Evolutionary conservation across 305 asterid species (phyloP).

Genomic region (Lippia alba): DNA sequence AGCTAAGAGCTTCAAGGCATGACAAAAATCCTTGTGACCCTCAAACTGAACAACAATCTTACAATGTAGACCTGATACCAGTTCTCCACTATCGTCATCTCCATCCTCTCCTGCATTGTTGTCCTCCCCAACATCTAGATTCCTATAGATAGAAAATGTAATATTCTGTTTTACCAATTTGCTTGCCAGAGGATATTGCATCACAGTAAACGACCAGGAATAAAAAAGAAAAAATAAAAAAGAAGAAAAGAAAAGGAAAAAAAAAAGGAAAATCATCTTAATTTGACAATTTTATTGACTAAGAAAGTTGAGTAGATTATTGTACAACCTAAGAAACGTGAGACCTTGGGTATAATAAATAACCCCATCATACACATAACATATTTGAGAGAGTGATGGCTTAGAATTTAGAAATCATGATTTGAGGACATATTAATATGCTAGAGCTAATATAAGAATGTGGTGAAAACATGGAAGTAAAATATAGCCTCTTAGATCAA

Average conservation of each 20-base stretch:
- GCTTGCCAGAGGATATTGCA: conserved; percentile 1
- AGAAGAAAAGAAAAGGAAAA: no score
- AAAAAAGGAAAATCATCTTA: background rate
- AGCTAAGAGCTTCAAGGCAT: conserved; percentile 78
- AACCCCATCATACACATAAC: background rate
- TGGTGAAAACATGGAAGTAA: background rate
- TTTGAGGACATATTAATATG: background rate
- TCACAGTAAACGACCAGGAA: conserved; percentile 7
- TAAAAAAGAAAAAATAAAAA: no score
- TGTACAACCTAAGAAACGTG: background rate
- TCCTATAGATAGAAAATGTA: conserved; percentile 52
- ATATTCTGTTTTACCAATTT: conserved; percentile 5
- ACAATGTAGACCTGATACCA: conserved; percentile 90
- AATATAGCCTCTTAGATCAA: conserved; percentile 3
- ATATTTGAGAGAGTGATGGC: background rate
- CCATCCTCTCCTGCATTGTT: conserved; percentile 60
- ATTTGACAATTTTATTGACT: background rate
- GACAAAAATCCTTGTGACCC: conserved; percentile 64
- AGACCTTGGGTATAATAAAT: background rate
- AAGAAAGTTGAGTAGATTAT: conserved; percentile 8
- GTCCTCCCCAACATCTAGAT: conserved; percentile 94
- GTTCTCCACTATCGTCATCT: conserved; percentile 61
- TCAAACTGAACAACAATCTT: conserved; percentile 85
- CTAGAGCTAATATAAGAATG: background rate
- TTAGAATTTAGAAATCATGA: background rate